phyloP scores from a whole-genome alignment of 176 grass and related monocot species.

The Ensete glaucum region DNA sequence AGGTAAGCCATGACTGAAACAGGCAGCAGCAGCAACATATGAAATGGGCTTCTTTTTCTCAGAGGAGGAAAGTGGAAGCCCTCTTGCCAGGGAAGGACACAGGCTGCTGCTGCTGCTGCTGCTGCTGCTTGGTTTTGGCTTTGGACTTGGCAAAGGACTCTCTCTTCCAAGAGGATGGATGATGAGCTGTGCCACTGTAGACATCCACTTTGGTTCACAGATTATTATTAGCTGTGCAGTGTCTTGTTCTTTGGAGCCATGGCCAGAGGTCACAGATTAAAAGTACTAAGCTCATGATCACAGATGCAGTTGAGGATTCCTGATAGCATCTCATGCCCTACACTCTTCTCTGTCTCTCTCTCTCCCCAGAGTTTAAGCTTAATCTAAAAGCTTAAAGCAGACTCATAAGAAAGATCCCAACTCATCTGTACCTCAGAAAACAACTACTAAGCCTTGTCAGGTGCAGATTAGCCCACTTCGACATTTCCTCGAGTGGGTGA shows the following conservation, averaged over 20 bases:
- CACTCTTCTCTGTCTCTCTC: no score
- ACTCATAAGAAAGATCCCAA: no score
- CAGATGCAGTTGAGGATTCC: no score
- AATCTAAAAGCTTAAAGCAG: no score
- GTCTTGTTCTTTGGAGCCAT: not conserved
- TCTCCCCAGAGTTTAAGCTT: no score
- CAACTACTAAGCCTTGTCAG: no score
- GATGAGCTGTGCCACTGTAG: not conserved
- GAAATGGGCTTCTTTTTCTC: not conserved
- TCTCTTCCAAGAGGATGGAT: not conserved
- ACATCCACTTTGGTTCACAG: not conserved
- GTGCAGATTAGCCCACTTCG: no score
- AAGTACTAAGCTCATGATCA: no score
- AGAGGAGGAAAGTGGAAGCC: not conserved
- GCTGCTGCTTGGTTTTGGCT: conserved; percentile 5
- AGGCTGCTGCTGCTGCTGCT: not conserved
- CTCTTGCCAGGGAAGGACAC: no score
- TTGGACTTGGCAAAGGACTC: not conserved
- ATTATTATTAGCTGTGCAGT: not conserved
- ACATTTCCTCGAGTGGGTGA: no score
- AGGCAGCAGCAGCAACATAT: not conserved
- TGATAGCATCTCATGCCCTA: no score
- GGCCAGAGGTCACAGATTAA: not conserved
- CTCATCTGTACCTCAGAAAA: no score
- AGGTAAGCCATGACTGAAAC: not conserved